Percentiles rank a stretch among this genome's conserved stretches.
phyloP scores from a whole-genome alignment of 106 monocot species.

The Ottelia alismoides region DNA sequence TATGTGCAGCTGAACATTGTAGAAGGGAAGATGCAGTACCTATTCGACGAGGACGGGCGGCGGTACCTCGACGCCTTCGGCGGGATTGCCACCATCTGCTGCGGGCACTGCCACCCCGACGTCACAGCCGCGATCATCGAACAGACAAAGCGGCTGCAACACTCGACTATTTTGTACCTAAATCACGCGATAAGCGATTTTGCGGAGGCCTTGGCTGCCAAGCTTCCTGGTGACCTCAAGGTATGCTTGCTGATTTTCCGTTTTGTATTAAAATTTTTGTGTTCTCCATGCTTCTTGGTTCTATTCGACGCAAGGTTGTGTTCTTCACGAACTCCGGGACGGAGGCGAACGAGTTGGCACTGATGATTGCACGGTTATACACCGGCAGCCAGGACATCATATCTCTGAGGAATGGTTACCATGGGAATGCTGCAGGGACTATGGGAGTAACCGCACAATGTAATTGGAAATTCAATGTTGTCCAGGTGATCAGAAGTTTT shows the following conservation, averaged over 20 bases:
- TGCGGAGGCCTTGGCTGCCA: constrained; percentile 76
- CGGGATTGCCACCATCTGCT: constrained; percentile 87
- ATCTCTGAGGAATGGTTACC: constrained; percentile 83
- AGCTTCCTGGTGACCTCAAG: constrained; percentile 87
- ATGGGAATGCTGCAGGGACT: constrained; percentile 94
- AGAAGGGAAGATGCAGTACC: constrained; percentile 87
- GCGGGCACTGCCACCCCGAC: constrained; percentile 92
- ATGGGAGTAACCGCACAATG: constrained; percentile 84
- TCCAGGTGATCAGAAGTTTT: constrained; percentile 35
- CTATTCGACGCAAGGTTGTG: constrained; percentile 36
- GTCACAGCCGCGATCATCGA: constrained; percentile 55
- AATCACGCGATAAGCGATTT: constrained; percentile 85
- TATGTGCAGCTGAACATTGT: constrained; percentile 71
- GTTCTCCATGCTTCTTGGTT: not conserved
- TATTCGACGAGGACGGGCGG: constrained; percentile 81
- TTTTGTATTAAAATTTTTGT: not conserved
- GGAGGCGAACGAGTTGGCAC: constrained; percentile 88
- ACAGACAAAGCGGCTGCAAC: constrained; percentile 63
- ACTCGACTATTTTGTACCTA: constrained; percentile 80
- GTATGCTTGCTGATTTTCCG: constrained; percentile 6
- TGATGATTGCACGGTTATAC: constrained; percentile 85
- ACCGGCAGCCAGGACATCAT: constrained; percentile 91
- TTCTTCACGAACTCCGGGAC: constrained; percentile 99
- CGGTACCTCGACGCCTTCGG: constrained; percentile 87
- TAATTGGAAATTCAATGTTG: constrained; percentile 89